phyloP scores from a whole-genome alignment of 2,329 filamentous ascomycete species.

The Xylariales sp. region DNA sequence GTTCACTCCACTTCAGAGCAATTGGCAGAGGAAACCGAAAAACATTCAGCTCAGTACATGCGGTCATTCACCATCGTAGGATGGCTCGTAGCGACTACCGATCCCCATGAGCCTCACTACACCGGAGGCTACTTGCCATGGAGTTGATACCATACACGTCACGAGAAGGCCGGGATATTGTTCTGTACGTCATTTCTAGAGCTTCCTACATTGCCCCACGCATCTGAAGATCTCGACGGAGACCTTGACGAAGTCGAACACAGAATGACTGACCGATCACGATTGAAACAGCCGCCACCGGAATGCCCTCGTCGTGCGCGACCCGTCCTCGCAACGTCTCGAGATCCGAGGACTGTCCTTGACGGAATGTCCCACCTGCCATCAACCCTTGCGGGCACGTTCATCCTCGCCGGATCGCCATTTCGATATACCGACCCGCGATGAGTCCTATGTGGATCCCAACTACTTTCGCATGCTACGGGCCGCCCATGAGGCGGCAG shows the following conservation, averaged over 20 bases:
- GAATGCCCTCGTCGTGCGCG: constrained; percentile 87
- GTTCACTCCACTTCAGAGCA: too few species aligned
- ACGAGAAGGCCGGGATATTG: constrained; percentile 70
- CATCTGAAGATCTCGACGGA: neutral
- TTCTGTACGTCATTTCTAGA: constrained; percentile 61
- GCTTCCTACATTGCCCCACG: neutral
- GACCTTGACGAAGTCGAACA: too few species aligned
- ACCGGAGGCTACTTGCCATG: constrained; percentile 28
- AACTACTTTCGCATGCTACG: constrained; percentile 95
- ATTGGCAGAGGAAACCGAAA: too few species aligned
- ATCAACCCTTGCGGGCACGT: constrained; percentile 56
- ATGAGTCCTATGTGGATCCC: constrained; percentile 75
- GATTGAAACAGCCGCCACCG: constrained; percentile 69
- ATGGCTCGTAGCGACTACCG: neutral
- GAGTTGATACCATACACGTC: constrained; percentile 74
- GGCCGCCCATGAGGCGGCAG: constrained; percentile 38
- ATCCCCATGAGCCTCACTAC: neutral
- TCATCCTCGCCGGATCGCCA: constrained; percentile 43
- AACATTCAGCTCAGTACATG: too few species aligned
- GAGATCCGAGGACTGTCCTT: constrained; percentile 65
- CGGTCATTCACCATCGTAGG: too few species aligned
- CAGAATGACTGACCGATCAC: too few species aligned
- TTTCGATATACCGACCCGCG: constrained; percentile 40
- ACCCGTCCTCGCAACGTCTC: constrained; percentile 78
- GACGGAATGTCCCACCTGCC: constrained; percentile 86